Evolutionary conservation across 306 rosid genomes (phyloP).

Genomic region (Vigna radiata): DNA sequence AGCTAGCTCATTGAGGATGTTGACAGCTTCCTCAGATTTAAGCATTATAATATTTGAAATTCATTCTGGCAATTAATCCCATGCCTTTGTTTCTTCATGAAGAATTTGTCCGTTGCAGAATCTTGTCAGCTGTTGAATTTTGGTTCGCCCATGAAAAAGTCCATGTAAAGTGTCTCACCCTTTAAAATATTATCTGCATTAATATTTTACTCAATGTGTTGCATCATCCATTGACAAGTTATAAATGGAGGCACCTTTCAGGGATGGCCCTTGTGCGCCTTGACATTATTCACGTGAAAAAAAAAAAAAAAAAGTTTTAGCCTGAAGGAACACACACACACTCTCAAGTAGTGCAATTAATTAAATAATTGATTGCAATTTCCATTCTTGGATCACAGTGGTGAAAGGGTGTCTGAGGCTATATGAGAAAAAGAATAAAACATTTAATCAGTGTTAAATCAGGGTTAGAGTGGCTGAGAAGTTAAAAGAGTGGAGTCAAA

Average conservation of each 20-base stretch:
- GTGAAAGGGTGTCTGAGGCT: not conserved
- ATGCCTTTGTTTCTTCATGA: conserved; percentile 41
- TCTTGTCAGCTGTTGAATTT: conserved; percentile 55
- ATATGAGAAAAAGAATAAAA: not conserved
- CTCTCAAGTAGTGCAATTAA: conserved; percentile 35
- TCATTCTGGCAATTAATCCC: conserved; percentile 40
- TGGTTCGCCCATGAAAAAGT: conserved; percentile 50
- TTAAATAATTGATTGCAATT: conserved; percentile 14
- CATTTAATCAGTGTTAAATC: conserved; percentile 8
- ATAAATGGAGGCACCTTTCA: conserved; percentile 48
- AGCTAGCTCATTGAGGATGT: conserved; percentile 51
- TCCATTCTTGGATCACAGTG: conserved; percentile 31
- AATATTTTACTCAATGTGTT: conserved; percentile 53
- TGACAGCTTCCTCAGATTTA: conserved; percentile 50
- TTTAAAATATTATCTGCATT: conserved; percentile 39
- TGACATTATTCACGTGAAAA: conserved; percentile 64
- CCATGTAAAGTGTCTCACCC: conserved; percentile 45
- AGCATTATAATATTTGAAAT: conserved; percentile 39
- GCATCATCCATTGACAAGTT: conserved; percentile 58
- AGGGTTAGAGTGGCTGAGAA: conserved; percentile 30
- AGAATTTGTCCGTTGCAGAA: conserved; percentile 57
- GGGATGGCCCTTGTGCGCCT: conserved; percentile 49
- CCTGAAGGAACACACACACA: conserved; percentile 26
- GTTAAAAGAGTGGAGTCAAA: conserved; percentile 50
- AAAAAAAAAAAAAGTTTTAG: not conserved